Percentiles rank a stretch among this genome's conserved stretches.
Evolutionary conservation across 768 basidiomycete species (phyloP).

Genomic region (Candolleomyces eurysporus): DNA sequence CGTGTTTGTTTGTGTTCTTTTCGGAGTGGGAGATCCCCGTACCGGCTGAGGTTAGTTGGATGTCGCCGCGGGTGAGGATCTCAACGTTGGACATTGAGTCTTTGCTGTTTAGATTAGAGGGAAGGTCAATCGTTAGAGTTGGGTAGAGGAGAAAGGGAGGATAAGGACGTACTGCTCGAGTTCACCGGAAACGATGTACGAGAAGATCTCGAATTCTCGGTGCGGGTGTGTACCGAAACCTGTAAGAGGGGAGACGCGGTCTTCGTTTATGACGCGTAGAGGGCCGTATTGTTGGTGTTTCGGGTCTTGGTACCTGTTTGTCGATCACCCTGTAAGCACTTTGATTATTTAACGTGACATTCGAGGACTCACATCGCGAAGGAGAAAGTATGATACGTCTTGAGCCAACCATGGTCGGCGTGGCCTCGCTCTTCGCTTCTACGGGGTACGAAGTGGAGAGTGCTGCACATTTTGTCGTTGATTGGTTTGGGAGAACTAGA

Average conservation of each 20-base stretch:
- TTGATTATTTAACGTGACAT: neutral
- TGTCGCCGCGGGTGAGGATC: slow-evolving; percentile 80
- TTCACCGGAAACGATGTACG: slow-evolving; percentile 76
- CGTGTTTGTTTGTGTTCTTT: slow-evolving; percentile 39
- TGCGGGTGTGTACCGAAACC: slow-evolving; percentile 90
- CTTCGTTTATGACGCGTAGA: slow-evolving; percentile 91
- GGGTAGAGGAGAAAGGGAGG: neutral
- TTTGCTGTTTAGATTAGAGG: slow-evolving; percentile 44
- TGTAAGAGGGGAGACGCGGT: slow-evolving; percentile 68
- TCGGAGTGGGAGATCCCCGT: slow-evolving; percentile 87
- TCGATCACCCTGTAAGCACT: too few relatives aligned
- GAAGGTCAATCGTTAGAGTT: neutral
- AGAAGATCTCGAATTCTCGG: slow-evolving; percentile 88
- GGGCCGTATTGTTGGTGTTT: slow-evolving; percentile 62
- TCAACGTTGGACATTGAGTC: slow-evolving; percentile 94
- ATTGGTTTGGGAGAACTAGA: too few relatives aligned
- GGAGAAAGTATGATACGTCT: slow-evolving; percentile 84
- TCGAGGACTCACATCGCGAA: slow-evolving; percentile 50
- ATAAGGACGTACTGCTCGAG: slow-evolving; percentile 68
- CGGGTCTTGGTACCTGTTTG: slow-evolving; percentile 56
- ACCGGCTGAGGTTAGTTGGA: slow-evolving; percentile 91
- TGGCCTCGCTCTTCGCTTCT: slow-evolving; percentile 64
- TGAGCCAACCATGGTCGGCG: slow-evolving; percentile 83
- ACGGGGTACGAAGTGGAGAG: slow-evolving; percentile 40
- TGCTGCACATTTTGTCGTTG: neutral